These are phyloP conservation scores for Diutina mesorugosa DNA, from an alignment of 1,139 yeast species.

Conservation along the genomic window DNA sequence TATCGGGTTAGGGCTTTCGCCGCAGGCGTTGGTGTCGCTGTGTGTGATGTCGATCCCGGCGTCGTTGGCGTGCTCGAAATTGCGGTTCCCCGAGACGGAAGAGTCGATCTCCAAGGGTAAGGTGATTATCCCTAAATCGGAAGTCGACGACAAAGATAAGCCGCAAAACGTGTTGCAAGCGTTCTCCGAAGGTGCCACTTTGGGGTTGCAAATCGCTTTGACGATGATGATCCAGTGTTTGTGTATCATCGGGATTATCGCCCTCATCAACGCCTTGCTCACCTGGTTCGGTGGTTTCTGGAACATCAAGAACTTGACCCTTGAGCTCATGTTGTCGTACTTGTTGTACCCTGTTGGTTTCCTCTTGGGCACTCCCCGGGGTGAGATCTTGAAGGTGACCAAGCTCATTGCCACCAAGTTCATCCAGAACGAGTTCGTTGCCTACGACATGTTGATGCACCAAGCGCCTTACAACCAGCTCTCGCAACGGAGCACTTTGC, in stretches of 20 bases:
- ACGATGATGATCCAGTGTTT: conserved; percentile 48
- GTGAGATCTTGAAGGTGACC: conserved; percentile 39
- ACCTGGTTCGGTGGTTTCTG: conserved; percentile 57
- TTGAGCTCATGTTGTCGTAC: conserved; percentile 48
- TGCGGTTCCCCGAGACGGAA: conserved; percentile 52
- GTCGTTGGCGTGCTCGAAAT: conserved; percentile 48
- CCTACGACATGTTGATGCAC: conserved; percentile 31
- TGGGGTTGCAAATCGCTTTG: conserved; percentile 48
- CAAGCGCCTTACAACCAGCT: conserved; percentile 34
- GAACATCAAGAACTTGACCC: conserved; percentile 39
- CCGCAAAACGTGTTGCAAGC: conserved; percentile 54
- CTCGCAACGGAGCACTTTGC: conserved; percentile 41
- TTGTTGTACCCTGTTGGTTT: conserved; percentile 50
- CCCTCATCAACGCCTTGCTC: conserved; percentile 43
- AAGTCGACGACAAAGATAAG: conserved; percentile 21
- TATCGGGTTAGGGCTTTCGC: conserved; percentile 50
- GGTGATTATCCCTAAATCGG: conserved; percentile 26
- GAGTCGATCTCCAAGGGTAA: conserved; percentile 39
- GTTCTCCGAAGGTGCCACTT: conserved; percentile 48
- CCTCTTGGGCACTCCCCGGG: conserved; percentile 48
- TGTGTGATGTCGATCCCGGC: conserved; percentile 68
- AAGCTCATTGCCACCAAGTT: conserved; percentile 45
- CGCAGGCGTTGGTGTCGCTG: conserved; percentile 53
- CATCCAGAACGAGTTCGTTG: conserved; percentile 55
- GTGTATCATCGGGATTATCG: conserved; percentile 53